Base-by-base conservation (phyloP, 1,284 basidiomycete genomes). In the Cutaneotrichosporon sp. region DNA sequence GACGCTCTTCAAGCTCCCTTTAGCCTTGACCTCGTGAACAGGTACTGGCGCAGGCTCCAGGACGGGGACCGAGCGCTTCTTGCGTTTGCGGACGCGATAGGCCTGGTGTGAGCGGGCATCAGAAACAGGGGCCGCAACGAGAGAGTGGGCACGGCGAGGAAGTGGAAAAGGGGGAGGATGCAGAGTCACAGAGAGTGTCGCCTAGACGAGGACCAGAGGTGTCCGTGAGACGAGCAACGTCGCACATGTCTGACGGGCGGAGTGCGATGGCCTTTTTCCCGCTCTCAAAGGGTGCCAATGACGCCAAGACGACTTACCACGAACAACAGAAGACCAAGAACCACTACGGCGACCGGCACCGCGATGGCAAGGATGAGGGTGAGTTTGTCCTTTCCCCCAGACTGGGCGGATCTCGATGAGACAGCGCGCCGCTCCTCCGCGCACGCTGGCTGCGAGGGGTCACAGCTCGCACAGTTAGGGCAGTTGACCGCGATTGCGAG, bases 1-100 rank as follows among this genome's bases (percentile, higher is more conserved):
- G 30, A 49, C 32, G 38, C 61, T 57, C 46, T 62, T 56, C 36
- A 40, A 22, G 55, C 38, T 42, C 21, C 55, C 38, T 21, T 56
- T 56, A 21, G 36, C 21, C 16, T 42, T 56, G 21, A 30, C 36
- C 21, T 26, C 55, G 55, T 42, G 55, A 10, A 42, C 16, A 13
- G 55, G 21, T 30, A 30, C 18, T 16, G 11, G 16, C 8, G 51
- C 30, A 13, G 36, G 36, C 4, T 16, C 18, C 22, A 34, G 30
- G n/a, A 10, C 9, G 5, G n/a, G 32, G 18, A 13, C 32, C n/a
- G 53, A 6, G 22, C 34, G 21, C 30, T 32, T 31, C 32, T n/a
- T 10, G 53, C 34, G 32, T 11, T 8, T 30, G 31, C 31, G 31
- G 30, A 53, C 5, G 31, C 51, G 31, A 13, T 31, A 53, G 13